Conservation (phyloP, 371 early-diverging fungal genomes). For the Mortierella sp. region DNA sequence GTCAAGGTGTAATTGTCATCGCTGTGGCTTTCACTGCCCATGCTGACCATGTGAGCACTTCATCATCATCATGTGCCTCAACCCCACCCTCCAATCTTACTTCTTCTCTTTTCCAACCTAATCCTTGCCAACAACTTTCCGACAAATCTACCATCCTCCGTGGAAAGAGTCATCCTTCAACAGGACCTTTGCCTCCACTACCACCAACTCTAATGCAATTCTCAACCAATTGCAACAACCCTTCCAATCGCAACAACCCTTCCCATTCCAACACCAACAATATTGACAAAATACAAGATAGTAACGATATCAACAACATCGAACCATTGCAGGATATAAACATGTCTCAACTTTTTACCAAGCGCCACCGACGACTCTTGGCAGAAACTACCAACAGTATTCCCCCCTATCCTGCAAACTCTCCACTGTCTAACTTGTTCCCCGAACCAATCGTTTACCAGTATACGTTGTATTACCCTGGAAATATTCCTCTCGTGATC, state of each 20-base stretch:
- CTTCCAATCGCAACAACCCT: not conserved
- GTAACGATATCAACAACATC: not conserved
- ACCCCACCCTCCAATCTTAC: not conserved
- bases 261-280: not conserved
- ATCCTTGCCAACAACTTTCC: not conserved
- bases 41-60: too few species aligned
- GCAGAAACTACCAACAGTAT: not conserved
- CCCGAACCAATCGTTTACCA: conserved; percentile 43
- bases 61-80: too few species aligned
- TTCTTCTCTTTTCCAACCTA: not conserved
- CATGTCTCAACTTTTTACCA: not conserved
- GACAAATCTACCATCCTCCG: not conserved
- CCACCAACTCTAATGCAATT: conserved; percentile 21
- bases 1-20: too few species aligned
- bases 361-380: not conserved
- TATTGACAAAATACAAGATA: not conserved
- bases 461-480: conserved; percentile 48
- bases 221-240: conserved; percentile 48
- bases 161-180: conserved; percentile 40
- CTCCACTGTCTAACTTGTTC: not conserved
- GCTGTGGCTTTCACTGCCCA: too few species aligned
- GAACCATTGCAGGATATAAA: not conserved
- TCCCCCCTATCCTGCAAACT: not conserved
- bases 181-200: conserved; percentile 29
- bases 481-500: conserved; percentile 44